These are phyloP conservation scores for Plasmodium fragile DNA, from an alignment of 169 alveolate genomes.

Conservation along the genomic window DNA sequence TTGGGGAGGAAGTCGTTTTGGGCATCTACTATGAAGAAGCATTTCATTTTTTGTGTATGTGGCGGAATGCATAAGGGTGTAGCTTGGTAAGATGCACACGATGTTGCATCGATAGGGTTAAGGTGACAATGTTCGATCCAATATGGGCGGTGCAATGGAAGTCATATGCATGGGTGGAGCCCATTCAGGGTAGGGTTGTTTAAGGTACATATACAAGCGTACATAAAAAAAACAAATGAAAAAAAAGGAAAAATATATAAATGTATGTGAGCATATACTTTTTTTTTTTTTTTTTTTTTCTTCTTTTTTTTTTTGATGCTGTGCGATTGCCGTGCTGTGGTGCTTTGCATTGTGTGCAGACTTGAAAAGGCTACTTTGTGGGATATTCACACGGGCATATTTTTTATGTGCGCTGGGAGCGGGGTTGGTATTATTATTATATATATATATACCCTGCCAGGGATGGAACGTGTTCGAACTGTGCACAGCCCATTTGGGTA, in stretches of 20 bases:
- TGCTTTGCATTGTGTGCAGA: neutral
- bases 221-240: too few relatives aligned
- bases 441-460: neutral
- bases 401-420: neutral
- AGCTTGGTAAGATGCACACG: neutral
- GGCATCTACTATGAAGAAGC: conserved; percentile 67
- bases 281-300: neutral
- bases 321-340: neutral
- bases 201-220: neutral
- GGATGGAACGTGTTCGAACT: neutral
- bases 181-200: neutral
- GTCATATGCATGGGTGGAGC: neutral
- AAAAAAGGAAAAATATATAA: neutral
- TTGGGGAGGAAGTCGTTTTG: conserved; percentile 70
- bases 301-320: neutral
- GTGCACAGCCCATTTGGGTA: neutral
- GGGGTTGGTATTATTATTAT: neutral
- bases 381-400: neutral
- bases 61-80: neutral
- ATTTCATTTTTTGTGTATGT: conserved; percentile 24
- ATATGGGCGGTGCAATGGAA: too few relatives aligned
- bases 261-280: neutral
- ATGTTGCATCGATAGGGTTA: neutral
- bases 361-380: neutral
- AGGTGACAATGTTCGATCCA: neutral